A percentile compares a stretch with the other conserved stretches of the same genome.
These are phyloP conservation scores for Flueggea neowawraea DNA, from an alignment of 441 rosid genomes.

Conservation along the genomic window DNA sequence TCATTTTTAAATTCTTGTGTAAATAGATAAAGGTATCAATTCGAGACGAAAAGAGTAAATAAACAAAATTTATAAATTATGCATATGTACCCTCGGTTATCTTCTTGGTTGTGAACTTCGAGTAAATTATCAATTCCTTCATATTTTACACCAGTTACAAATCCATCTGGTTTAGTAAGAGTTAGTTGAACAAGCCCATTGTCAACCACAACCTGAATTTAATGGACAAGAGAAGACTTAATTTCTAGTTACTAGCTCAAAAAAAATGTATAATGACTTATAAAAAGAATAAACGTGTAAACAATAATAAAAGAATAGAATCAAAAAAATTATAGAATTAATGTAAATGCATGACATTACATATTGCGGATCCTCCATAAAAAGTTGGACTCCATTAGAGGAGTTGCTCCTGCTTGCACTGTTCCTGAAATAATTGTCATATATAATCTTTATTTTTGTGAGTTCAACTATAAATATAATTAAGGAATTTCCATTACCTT, in stretches of 20 bases:
- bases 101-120: conserved; percentile 8
- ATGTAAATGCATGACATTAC: no score
- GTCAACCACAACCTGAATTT: conserved; percentile 38
- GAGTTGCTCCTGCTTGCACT: neutral
- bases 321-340: no score
- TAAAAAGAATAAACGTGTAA: no score
- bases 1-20: no score
- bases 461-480: no score
- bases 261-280: no score
- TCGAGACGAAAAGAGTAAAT: neutral
- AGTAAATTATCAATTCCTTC: conserved; percentile 37
- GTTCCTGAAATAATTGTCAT: neutral
- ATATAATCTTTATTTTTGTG: no score
- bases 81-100: neutral
- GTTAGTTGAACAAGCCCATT: conserved; percentile 39
- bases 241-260: neutral
- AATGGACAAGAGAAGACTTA: neutral
- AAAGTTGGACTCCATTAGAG: neutral
- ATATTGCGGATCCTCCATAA: no score
- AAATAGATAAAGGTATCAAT: no score
- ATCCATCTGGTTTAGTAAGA: conserved; percentile 37
- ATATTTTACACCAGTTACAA: conserved; percentile 30
- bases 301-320: neutral
- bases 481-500: no score
- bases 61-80: neutral